Conservation (phyloP, 768 basidiomycete genomes). For the Clathrus columnatus region DNA sequence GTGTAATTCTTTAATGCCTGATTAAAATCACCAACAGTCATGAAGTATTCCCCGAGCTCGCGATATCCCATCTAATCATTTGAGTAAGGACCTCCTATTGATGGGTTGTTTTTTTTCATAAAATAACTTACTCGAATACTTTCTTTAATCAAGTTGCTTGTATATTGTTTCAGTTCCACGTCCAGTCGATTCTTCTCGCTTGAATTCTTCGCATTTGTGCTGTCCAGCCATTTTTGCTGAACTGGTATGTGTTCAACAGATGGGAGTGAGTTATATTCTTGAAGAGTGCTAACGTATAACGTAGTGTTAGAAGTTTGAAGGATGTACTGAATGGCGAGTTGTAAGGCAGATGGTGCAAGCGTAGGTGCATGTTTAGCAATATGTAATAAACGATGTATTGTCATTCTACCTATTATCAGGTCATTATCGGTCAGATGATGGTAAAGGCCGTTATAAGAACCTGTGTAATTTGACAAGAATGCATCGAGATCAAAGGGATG, state of each 20-base stretch:
- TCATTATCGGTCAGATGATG: constrained; percentile 1
- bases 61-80: constrained; percentile 76
- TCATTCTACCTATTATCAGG: constrained; percentile 56
- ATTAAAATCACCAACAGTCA: constrained; percentile 61
- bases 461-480: constrained; percentile 69
- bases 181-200: constrained; percentile 80
- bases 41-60: constrained; percentile 76
- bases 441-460: constrained; percentile 26
- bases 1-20: constrained; percentile 73
- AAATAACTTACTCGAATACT: constrained; percentile 65
- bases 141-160: constrained; percentile 98
- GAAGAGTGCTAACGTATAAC: constrained; percentile 19
- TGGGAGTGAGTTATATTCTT: constrained; percentile 31
- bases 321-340: constrained; percentile 55
- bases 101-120: too few species aligned
- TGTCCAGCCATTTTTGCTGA: constrained; percentile 69
- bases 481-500: constrained; percentile 86
- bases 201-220: constrained; percentile 51
- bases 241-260: constrained; percentile 38
- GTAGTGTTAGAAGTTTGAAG: constrained; percentile 57
- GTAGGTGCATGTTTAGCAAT: constrained; percentile 57
- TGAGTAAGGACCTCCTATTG: too few species aligned
- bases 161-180: constrained; percentile 90
- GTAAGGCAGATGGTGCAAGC: constrained; percentile 65
- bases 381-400: constrained; percentile 63